Conservation (phyloP, 1,284 basidiomycete species). For the Microbotryum silenes-acaulis region DNA sequence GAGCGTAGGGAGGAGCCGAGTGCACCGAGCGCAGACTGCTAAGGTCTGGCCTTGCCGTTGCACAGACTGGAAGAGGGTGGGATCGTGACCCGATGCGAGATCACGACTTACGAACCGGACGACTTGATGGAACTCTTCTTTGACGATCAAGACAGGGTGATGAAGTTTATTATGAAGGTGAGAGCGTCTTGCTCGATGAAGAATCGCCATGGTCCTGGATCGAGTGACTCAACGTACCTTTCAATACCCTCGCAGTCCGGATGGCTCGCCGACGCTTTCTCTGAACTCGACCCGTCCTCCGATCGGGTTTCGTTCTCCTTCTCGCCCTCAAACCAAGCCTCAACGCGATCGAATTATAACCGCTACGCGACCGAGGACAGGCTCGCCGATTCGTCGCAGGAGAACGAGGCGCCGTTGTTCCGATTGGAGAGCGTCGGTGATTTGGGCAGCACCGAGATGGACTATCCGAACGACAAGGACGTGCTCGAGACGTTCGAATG, state of each 20-base stretch:
- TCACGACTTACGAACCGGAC: slow-evolving; percentile 77
- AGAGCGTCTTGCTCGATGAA: slow-evolving; percentile 14
- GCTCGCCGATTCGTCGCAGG: slow-evolving; percentile 13
- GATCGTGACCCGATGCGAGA: slow-evolving; percentile 79
- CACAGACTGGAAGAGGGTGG: slow-evolving; percentile 73
- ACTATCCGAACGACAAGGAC: slow-evolving; percentile 82
- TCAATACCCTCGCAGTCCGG: slow-evolving; percentile 54
- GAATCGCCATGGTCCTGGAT: neutral
- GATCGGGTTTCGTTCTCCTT: slow-evolving; percentile 74
- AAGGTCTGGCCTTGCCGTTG: neutral
- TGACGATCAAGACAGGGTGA: slow-evolving; percentile 57
- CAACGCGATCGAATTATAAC: slow-evolving; percentile 10
- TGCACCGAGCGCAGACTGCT: too few species aligned
- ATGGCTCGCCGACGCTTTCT: slow-evolving; percentile 84
- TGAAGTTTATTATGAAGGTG: slow-evolving; percentile 82
- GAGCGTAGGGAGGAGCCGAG: too few species aligned
- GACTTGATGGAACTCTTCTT: slow-evolving; percentile 71
- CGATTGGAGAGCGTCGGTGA: slow-evolving; percentile 68
- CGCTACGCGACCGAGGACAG: slow-evolving; percentile 15
- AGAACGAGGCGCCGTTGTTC: slow-evolving; percentile 52
- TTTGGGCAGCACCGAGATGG: slow-evolving; percentile 83
- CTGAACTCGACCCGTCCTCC: slow-evolving; percentile 75
- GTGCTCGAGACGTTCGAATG: slow-evolving; percentile 84
- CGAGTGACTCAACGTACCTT: neutral
- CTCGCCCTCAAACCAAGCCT: slow-evolving; percentile 6